These are phyloP conservation scores for Anthostomella pinea DNA, from an alignment of 2,329 filamentous ascomycete species.

Conservation along the genomic window DNA sequence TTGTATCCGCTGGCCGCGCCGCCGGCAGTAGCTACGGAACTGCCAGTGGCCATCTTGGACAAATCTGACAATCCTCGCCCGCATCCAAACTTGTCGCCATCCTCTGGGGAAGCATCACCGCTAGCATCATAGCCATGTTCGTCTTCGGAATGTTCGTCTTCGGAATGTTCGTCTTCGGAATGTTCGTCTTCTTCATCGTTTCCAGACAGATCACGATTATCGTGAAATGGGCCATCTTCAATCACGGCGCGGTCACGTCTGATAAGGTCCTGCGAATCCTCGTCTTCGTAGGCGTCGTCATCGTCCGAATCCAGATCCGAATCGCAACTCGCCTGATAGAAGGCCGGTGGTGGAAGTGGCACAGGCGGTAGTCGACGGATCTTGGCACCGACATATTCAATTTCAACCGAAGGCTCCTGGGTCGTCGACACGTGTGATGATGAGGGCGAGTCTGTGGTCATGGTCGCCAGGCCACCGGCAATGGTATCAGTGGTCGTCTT, in stretches of 20 bases:
- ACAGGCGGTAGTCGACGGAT: conserved; percentile 45
- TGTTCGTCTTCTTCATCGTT: conserved; percentile 80
- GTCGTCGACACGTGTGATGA: conserved; percentile 7
- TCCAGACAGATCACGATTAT: conserved; percentile 70
- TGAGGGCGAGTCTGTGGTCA: conserved; percentile 40
- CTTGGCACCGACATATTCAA: conserved; percentile 44
- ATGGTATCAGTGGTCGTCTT: conserved; percentile 39
- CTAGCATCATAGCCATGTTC: conserved; percentile 72
- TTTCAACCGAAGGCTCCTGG: conserved; percentile 30
- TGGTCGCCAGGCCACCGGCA: conserved; percentile 39
- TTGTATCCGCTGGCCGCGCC: conserved; percentile 71
- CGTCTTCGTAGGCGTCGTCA: conserved; percentile 14
- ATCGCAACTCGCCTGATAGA: conserved; percentile 49
- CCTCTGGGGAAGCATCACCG: conserved; percentile 66
- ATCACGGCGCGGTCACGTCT: conserved; percentile 23
- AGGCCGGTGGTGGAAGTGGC: conserved; percentile 50
- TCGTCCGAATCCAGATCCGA: conserved; percentile 25
- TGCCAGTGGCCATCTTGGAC: conserved; percentile 85
- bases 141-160: conserved; percentile 75
- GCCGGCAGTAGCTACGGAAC: conserved; percentile 71
- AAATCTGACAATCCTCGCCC: conserved; percentile 71
- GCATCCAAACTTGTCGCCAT: conserved; percentile 61
- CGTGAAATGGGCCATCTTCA: conserved; percentile 71
- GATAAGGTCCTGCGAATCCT: conserved; percentile 13
- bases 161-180: conserved; percentile 70